Conservation (phyloP, 192 early-diverging fungal species). For the Rhizophagus clarus region DNA sequence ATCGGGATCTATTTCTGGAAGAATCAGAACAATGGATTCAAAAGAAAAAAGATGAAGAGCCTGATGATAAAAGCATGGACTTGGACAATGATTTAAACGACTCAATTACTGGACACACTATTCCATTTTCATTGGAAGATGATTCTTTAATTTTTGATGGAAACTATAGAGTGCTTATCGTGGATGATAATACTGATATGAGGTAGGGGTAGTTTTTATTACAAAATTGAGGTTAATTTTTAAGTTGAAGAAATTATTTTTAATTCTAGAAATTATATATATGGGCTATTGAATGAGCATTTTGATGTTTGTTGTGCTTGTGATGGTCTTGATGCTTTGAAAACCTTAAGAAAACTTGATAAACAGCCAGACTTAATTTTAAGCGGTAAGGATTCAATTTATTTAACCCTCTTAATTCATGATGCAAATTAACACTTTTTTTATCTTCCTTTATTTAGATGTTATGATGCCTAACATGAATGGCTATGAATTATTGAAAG, state of each 20-base stretch:
- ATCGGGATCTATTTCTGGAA: conserved; percentile 37
- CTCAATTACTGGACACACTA: neutral
- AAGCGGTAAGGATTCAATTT: conserved; percentile 35
- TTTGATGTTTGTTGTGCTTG: conserved; percentile 40
- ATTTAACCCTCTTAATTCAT: neutral
- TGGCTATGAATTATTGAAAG: conserved; percentile 52
- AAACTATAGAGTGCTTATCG: conserved; percentile 35
- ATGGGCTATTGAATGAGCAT: conserved; percentile 37
- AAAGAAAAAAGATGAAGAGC: conserved; percentile 5
- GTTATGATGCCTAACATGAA: conserved; percentile 67
- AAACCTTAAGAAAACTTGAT: conserved; percentile 16
- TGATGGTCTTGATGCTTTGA: conserved; percentile 43
- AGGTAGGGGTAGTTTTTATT: conserved; percentile 5
- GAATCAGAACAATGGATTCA: conserved; percentile 40
- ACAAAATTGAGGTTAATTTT: neutral
- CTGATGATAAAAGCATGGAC: neutral
- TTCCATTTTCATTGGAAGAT: neutral
- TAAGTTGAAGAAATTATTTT: neutral
- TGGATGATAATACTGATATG: conserved; percentile 52
- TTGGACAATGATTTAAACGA: neutral
- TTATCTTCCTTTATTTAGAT: conserved; percentile 37
- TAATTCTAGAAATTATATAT: conserved; percentile 31
- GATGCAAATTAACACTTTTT: neutral
- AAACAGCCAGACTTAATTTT: conserved; percentile 35
- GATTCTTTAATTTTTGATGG: neutral